Evolutionary conservation across 805 yeast genomes (phyloP), one percentile per base, ranked within the genome.

Genomic region (Saccharomyces paradoxus): DNA sequence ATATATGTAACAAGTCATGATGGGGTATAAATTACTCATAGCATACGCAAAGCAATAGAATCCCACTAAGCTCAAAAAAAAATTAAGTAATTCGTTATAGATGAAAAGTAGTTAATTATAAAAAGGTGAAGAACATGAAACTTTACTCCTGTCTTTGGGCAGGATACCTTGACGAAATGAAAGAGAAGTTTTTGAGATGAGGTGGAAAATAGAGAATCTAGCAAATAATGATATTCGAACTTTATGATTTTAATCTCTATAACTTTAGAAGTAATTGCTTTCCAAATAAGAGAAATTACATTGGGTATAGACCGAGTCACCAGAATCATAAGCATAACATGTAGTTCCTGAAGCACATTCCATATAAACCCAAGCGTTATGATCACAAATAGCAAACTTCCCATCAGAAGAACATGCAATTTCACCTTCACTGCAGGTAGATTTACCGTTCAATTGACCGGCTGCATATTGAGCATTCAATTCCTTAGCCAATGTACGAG

Each of bases 301-400:
- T 29, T 80, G 79, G 46, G 77, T 68, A 51, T 70, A 71, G 49
- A 79, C 83, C n/a, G 68, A 63, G 49, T 69, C 71, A 53, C 71
- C 74, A 41, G 64, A 62, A 31, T 68, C 73, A 60, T 72, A 78
- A 26, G 87, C 86, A 59, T 72, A 77, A 68, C 89, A 84, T 1
- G 81, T 73, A 2, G 89, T 83, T 49, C 86, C 85, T 2, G 77
- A 70, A n/a, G 86, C 79, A 71, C 89, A 84, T 44, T 68, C 74
- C 63, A 76, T 74, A 21, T 61, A 64, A 13, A 80, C 84, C 89
- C 89, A 84, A 26, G 67, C 55, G 44, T 83, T 83, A 62, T 71
- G 73, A 60, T 79, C 75, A 69, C 88, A 84, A 48, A 82, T 70
- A 17, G 86, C 82, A 59, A 78, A 75, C 21, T 71, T 55, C 37